Percentiles rank a stretch among this genome's conserved stretches.
Conservation (phyloP, 768 basidiomycete species). For the Lactarius pseudohatsudake region DNA sequence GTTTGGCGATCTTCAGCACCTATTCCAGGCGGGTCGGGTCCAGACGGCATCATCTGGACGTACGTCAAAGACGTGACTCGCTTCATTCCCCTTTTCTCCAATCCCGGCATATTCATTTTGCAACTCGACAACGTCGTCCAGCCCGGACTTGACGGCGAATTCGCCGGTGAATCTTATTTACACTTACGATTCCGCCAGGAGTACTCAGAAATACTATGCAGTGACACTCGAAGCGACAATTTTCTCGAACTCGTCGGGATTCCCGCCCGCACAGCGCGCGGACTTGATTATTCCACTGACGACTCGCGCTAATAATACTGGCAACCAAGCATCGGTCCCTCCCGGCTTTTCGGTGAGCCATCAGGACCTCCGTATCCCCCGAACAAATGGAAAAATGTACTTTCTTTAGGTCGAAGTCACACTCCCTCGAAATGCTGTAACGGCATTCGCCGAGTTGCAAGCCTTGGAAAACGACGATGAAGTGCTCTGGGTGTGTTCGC, state of each 20-base stretch:
- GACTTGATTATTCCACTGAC: conserved; percentile 62
- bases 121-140: conserved; percentile 71
- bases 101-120: conserved; percentile 53
- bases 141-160: conserved; percentile 58
- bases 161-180: conserved; percentile 51
- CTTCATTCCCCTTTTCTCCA: too few species aligned
- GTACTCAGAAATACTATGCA: conserved; percentile 32
- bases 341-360: conserved; percentile 58
- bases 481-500: conserved; percentile 69
- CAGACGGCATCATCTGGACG: too few species aligned
- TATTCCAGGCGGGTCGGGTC: too few species aligned
- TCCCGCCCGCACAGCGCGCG: conserved; percentile 50
- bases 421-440: conserved; percentile 65
- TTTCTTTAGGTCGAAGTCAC: conserved; percentile 58
- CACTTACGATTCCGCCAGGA: fast-evolving
- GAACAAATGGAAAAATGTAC: neutral
- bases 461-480: conserved; percentile 64
- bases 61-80: too few species aligned
- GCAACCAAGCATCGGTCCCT: conserved; percentile 70
- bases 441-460: conserved; percentile 67
- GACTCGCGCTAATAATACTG: conserved; percentile 56
- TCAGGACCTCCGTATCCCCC: neutral
- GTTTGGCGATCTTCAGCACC: conserved; percentile 80
- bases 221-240: conserved; percentile 70
- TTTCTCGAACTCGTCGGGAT: conserved; percentile 53